Evolutionary conservation across 768 basidiomycete genomes (phyloP), one percentile per base, ranked within the genome.

Genomic region (Amanita pallidorosea): DNA sequence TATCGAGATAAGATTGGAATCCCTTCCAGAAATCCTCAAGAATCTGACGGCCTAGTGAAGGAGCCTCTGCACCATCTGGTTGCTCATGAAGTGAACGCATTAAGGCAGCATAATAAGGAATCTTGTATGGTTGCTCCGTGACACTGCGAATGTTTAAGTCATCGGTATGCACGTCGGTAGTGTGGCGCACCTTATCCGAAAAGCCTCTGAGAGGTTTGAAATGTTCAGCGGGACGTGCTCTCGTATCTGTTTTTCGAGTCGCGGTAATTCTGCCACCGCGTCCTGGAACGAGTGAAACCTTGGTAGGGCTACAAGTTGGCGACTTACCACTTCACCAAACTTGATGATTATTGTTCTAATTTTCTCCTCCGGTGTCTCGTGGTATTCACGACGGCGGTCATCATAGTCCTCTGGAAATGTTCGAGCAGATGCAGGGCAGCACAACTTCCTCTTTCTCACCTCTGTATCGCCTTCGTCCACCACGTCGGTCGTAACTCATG

Each of bases 101-200:
- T 15, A 97, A 67, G 9, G 88, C 80, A 11, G 89, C 89, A 66
- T 92, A 93, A 61, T 82, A 87, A 0, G 91, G 85, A 33, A 89
- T 86, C 72, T 98, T 99, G 72, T 81, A 93, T 0, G 94, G 93
- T 58, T 96, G 87, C 67, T 97, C 90, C 1, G 85, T 90, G 47
- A 90, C 80, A 45, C 89, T 92, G 60, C 4, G 27, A 7, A 36
- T n/a, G 33, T 17, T 55, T 43, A 64, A 47, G 52, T 45, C 18
- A 25, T 47, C 35, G 5, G 49, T 18, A 25, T n/a, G 35, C 2
- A 17, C 41, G 40, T 22, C 36, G 23, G 18, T 29, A n/a, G n/a
- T 12, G 47, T 47, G 37, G 62, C 74, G 15, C 56, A 86, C 89
- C 76, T 84, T 63, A 83, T 70, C 41, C 86, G 81, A 63, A 91